Evolutionary conservation across 1,284 basidiomycete genomes (phyloP), one percentile per base, ranked within the genome.

Genomic region (Fistulina hepatica): DNA sequence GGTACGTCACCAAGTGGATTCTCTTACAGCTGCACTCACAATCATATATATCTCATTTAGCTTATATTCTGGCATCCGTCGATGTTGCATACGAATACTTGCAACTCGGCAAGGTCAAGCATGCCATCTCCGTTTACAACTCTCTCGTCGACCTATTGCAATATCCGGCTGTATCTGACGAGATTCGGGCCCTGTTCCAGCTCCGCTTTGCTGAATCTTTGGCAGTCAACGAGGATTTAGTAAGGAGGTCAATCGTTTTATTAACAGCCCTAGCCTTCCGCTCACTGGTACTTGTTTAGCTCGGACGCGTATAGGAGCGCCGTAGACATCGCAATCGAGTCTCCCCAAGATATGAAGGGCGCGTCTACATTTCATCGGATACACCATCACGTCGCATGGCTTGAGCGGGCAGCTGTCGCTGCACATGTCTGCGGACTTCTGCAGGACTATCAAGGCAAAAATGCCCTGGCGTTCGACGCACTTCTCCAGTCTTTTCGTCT

Each of bases 21-120:
- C 11, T 40, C n/a, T 12, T 3, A 13, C 12, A 13, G 19, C 32
- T 20, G 26, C 15, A 13, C 34, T 17, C n/a, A 16, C 20, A 11
- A 13, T 40, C 6, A 31, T 21, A 19, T 31, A 7, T 33, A 11
- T 19, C 35, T 24, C 8, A 25, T 32, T 11, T 28, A 89, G 89
- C 64, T 5, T 85, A 78, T 48, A 63, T 86, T 7, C 56, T 60
- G 1, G 61, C 74, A 2, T 86, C 81, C 1, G 61, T 79, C 2
- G 73, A 79, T 21, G 68, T 93, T 2, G 89, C 81, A 0, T 66
- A 75, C 33, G 82, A 90, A 50, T 89, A 90, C 50, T 61, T 78
- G 24, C 72, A 70, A 32, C 67, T 94, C 1, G 90, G 91, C 3
- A 86, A 82, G 55, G 58, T 64, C 1, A 70, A 71, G 33, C 72